Conservation (phyloP, 495 filamentous ascomycete species). For the Lasiosphaeria ovina region DNA sequence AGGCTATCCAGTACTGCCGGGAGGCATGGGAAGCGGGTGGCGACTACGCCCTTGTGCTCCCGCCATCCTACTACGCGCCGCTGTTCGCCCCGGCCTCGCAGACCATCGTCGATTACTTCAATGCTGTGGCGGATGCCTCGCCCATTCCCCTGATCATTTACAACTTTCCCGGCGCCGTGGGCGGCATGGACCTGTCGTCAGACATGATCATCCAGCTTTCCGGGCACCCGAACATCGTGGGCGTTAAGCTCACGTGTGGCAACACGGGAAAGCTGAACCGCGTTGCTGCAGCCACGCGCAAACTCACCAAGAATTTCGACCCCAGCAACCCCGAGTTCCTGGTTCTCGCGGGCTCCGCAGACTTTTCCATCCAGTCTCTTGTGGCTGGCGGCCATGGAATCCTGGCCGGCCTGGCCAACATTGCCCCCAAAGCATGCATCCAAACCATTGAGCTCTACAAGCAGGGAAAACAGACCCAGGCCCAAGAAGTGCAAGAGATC, state of each 20-base stretch:
- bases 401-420: constrained; percentile 81
- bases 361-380: constrained; percentile 84
- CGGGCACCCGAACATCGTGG: constrained; percentile 81
- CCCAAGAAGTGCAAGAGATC: constrained; percentile 72
- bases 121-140: constrained; percentile 71
- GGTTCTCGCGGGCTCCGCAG: constrained; percentile 82
- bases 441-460: constrained; percentile 69
- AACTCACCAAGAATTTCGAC: constrained; percentile 68
- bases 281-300: constrained; percentile 73
- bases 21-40: constrained; percentile 76
- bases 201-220: constrained; percentile 74
- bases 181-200: constrained; percentile 78
- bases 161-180: constrained; percentile 83
- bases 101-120: constrained; percentile 74
- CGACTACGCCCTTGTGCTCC: constrained; percentile 85
- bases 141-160: constrained; percentile 90
- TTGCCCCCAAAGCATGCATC: constrained; percentile 75
- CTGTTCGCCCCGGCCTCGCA: constrained; percentile 57
- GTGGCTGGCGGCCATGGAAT: constrained; percentile 82
- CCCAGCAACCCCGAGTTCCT: constrained; percentile 59
- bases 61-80: constrained; percentile 80
- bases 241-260: constrained; percentile 89
- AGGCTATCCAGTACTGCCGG: constrained; percentile 76
- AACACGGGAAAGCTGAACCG: constrained; percentile 90
- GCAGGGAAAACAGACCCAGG: constrained; percentile 66